Evolutionary conservation across 352 stramenopile species (phyloP), one percentile per base, ranked within the genome.

Genomic region (Pythium dissotocum): DNA sequence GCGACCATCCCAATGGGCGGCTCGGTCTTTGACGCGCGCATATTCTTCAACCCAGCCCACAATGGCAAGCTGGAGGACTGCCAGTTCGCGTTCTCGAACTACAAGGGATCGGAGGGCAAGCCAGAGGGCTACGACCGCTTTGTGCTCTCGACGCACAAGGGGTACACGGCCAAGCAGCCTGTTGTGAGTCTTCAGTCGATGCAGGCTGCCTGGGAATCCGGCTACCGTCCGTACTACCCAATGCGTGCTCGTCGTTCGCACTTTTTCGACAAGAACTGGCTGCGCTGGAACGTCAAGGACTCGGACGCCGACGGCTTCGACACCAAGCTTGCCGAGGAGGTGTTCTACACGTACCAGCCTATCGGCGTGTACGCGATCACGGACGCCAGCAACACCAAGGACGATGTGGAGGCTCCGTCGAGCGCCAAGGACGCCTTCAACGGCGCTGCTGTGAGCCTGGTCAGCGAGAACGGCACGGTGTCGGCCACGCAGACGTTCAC

Each of bases 251-350:
- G 88, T 28, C 86, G 85, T n/a, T 96, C 88, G 21, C 88, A 87
- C 1, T 98, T 97, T 70, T 98, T 96, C 75, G 75, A 97, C 65
- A 87, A 73, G 61, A 78, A 88, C 9, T 98, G 89, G 89, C 84
- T 97, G 44, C 97, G 81, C 63, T 75, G 91, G 56, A 83, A 79
- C n/a, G 75, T 56, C 4, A 67, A 84, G 14, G 77, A 72, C 0
- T 77, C 80, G 13, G 64, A 71, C 4, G 63, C 76, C 0, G 85
- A 51, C 18, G 42, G 85, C 1, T 76, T 95, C 14, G 82, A 80
- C 24, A 76, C 48, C 24, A 83, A 78, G 56, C 79, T 92, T 36
- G 80, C 82, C 13, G 24, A 83, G 32, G 63, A 80, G 51, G 77
- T 95, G 57, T 79, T 91, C 35, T 87, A 68, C 40, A 55, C 55